Percentiles rank a stretch among this genome's conserved stretches.
These are phyloP conservation scores for Fonsecaea multimorphosa DNA, from an alignment of 2,329 filamentous ascomycete genomes.

Conservation along the genomic window DNA sequence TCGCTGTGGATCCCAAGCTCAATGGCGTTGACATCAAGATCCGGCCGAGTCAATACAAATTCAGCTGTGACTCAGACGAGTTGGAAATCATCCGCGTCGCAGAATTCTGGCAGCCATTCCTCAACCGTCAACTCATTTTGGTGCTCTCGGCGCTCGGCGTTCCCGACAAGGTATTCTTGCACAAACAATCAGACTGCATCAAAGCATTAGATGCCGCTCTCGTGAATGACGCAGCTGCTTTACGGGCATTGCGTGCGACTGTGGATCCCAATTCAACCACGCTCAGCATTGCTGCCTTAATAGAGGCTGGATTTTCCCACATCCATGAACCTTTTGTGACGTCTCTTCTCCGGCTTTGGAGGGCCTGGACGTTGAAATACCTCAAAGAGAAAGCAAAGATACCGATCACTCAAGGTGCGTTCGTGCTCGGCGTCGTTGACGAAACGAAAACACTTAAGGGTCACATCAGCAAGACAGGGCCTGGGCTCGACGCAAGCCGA, in stretches of 20 bases:
- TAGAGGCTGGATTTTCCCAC: constrained; percentile 78
- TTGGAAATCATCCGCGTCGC: constrained; percentile 88
- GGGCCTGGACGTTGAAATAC: constrained; percentile 84
- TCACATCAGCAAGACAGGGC: constrained; percentile 62
- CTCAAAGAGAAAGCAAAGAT: constrained; percentile 94
- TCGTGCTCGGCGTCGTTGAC: constrained; percentile 86
- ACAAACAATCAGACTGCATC: constrained; percentile 73
- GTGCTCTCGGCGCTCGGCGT: constrained; percentile 83
- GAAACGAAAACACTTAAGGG: constrained; percentile 79
- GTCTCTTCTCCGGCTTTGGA: constrained; percentile 82
- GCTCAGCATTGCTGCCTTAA: constrained; percentile 73
- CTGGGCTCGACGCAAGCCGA: constrained; percentile 39
- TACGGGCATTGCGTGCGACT: constrained; percentile 72
- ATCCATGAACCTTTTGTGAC: constrained; percentile 78
- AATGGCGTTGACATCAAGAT: constrained; percentile 74
- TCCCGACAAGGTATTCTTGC: constrained; percentile 69
- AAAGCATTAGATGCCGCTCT: constrained; percentile 71
- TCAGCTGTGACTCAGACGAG: constrained; percentile 70
- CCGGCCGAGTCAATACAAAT: constrained; percentile 86
- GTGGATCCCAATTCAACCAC: constrained; percentile 87
- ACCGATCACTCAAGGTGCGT: constrained; percentile 79
- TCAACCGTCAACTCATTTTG: constrained; percentile 89
- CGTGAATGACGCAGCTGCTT: constrained; percentile 66
- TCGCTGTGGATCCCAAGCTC: constrained; percentile 74
- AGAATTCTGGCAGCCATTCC: constrained; percentile 73